A percentile compares a stretch with the other conserved stretches of the same genome.
These are phyloP conservation scores for Hygrophorus russula DNA, from an alignment of 768 basidiomycete species.

Conservation along the genomic window DNA sequence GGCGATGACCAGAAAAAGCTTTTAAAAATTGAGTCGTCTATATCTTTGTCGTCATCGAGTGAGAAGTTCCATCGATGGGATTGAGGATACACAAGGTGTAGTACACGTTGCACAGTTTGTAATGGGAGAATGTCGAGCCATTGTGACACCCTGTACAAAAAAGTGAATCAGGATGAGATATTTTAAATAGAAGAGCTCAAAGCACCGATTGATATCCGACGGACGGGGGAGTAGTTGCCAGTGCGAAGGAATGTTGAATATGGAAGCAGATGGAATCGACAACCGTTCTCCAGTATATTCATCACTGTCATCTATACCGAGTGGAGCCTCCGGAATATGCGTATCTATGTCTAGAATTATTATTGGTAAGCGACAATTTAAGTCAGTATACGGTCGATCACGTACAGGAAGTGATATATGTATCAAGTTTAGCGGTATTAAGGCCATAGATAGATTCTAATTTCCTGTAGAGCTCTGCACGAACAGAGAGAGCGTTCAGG, in stretches of 20 bases:
- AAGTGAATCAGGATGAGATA: conserved; percentile 2
- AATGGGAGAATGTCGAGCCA: conserved; percentile 45
- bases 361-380: conserved; percentile 6
- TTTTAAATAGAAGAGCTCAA: neutral
- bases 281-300: conserved; percentile 26
- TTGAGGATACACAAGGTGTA: conserved; percentile 34
- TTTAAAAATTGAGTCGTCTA: conserved; percentile 30
- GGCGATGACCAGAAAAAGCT: conserved; percentile 32
- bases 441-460: conserved; percentile 37
- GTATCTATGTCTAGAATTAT: conserved; percentile 26
- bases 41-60: conserved; percentile 19
- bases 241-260: conserved; percentile 20
- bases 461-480: conserved; percentile 36
- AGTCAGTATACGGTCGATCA: conserved; percentile 5
- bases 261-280: conserved; percentile 31
- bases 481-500: conserved; percentile 29
- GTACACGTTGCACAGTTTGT: conserved; percentile 33
- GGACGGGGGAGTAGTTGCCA: conserved; percentile 24
- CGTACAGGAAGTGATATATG: conserved; percentile 28
- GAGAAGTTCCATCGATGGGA: conserved; percentile 31
- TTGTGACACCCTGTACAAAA: conserved; percentile 24
- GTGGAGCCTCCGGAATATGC: conserved; percentile 22
- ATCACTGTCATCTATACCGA: conserved; percentile 28
- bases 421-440: conserved; percentile 17
- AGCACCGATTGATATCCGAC: conserved; percentile 32